A percentile compares a stretch with the other conserved stretches of the same genome.
Evolutionary conservation across 331 rosid species (phyloP).

Genomic region (Dryas integrifolia): DNA sequence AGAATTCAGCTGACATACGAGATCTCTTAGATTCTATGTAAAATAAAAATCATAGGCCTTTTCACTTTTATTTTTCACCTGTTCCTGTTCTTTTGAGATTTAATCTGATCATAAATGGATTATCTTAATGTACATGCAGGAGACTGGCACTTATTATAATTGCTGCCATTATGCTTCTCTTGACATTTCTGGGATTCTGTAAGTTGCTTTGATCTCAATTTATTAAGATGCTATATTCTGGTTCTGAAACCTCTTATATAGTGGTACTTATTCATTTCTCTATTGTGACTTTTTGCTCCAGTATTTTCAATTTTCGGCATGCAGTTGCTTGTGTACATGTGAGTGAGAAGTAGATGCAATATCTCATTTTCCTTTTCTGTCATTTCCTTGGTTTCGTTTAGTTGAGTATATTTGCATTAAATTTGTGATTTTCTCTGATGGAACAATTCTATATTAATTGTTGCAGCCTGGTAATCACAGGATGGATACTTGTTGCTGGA

Average conservation of each 20-base stretch:
- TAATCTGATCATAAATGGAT: slow-evolving; percentile 11
- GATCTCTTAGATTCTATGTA: slow-evolving; percentile 86
- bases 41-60: slow-evolving; percentile 18
- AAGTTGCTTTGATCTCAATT: slow-evolving; percentile 35
- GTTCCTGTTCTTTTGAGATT: background rate
- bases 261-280: slow-evolving; percentile 29
- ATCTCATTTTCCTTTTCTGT: slow-evolving; percentile 10
- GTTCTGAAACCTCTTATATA: background rate
- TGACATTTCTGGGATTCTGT: slow-evolving; percentile 85
- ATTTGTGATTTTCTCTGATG: slow-evolving; percentile 28
- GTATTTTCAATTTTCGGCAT: slow-evolving; percentile 87
- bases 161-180: slow-evolving; percentile 70
- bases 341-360: slow-evolving; percentile 33
- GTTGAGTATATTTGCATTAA: background rate
- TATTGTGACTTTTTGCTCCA: slow-evolving; percentile 34
- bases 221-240: slow-evolving; percentile 12
- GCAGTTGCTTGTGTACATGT: slow-evolving; percentile 85
- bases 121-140: slow-evolving; percentile 44
- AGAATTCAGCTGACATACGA: slow-evolving; percentile 67
- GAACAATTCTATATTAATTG: slow-evolving; percentile 19
- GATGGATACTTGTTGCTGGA: slow-evolving; percentile 61
- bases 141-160: slow-evolving; percentile 73
- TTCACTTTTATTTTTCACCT: background rate
- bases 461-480: slow-evolving; percentile 76
- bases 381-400: background rate